Evolutionary conservation across 108 stramenopile genomes (phyloP), one percentile per base, ranked within the genome.

Genomic region (Pseudonitzschia pungens): DNA sequence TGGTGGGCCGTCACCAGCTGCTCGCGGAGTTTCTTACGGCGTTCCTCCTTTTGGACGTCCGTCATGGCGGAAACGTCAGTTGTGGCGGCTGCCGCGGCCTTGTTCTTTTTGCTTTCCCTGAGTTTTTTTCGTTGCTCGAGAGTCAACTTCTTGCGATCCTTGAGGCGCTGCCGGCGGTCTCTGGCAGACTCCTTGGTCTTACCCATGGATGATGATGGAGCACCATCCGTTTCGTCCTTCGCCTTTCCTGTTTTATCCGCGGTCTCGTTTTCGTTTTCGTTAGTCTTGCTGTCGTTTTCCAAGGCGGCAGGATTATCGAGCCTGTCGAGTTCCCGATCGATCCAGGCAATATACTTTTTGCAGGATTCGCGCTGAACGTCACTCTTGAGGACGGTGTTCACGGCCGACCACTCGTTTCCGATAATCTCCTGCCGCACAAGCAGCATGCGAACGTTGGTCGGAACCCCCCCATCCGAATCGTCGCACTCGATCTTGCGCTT

Each of bases 371-470:
- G 65, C 51, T 87, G 85, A 11, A 87, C 82, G 72, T 91, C 90
- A 57, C 81, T 80, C 52, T 85, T 84, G n/a, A 91, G 28, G 9
- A 91, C 90, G 8, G 85, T 87, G 26, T 91, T 83, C 18, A 88
- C 76, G 6, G 87, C 87, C 24, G 75, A 72, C 27, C 74, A 64
- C 15, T 88, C 83, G 60, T 84, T 87, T 0, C 90, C 90, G 62
- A 91, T 83, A 57, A 91, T 87, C 63, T 91, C 90, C 57, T 91
- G 90, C 22, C 87, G 71, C 0, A 91, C 90, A 5, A 91, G 73
- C 21, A 91, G 57, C 87, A 91, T 86, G 3, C 77, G 65, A 84
- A 91, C 84, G 45, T 80, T 85, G 33, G 81, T 83, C 32, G 87
- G 87, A 0, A 91, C 77, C 14, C 83, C 87, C 0, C 76, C 79